Conservation (phyloP, 1,139 yeast genomes). For the Hemisphaericaspora lyxosophila region DNA sequence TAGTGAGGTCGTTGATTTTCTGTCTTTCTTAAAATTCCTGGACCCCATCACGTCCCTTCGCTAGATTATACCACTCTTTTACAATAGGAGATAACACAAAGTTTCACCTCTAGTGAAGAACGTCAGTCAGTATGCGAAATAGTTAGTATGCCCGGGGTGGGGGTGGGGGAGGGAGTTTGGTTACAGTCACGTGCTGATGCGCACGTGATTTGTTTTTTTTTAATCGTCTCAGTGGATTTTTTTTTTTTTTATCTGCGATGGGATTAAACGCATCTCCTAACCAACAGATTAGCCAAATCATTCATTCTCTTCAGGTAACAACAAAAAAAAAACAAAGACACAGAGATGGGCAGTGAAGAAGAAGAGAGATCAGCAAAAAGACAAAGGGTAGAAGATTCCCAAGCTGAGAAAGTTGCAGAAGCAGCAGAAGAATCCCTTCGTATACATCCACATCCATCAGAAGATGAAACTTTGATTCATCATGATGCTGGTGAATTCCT, state of each 20-base stretch:
- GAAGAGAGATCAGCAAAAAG: constrained; percentile 21
- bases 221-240: not conserved
- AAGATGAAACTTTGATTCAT: constrained; percentile 16
- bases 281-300: not conserved
- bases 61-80: no score
- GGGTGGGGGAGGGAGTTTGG: not conserved
- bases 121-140: no score
- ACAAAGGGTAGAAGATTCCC: constrained; percentile 19
- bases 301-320: not conserved
- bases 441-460: constrained; percentile 35
- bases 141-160: no score
- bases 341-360: constrained; percentile 3
- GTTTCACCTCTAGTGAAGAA: no score
- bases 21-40: no score
- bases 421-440: constrained; percentile 47
- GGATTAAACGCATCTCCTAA: not conserved
- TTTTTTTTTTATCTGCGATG: not conserved
- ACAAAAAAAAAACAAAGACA: not conserved
- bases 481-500: constrained; percentile 60
- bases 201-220: not conserved
- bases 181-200: not conserved
- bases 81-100: no score
- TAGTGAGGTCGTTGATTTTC: no score
- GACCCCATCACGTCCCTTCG: no score
- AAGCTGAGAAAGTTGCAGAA: constrained; percentile 24